phyloP scores from a whole-genome alignment of 371 early-diverging fungal species.

The Conidiobolus incongruus region DNA sequence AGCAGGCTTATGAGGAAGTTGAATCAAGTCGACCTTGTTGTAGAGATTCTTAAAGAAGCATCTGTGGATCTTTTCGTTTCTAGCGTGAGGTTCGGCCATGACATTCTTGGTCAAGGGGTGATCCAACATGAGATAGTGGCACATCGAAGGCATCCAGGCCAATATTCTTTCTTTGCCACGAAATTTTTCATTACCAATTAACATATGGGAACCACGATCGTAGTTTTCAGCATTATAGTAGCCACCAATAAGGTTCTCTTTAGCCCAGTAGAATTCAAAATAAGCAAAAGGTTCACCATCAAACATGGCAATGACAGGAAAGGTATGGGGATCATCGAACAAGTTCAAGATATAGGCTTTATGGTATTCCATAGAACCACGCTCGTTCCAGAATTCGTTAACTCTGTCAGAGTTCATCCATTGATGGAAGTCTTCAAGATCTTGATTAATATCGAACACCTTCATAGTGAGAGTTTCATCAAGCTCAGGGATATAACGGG shows the following conservation, averaged over 20 bases:
- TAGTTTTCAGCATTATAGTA: conserved; percentile 1
- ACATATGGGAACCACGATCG: conserved; percentile 8
- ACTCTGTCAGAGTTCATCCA: conserved; percentile 10
- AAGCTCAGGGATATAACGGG: conserved; percentile 1
- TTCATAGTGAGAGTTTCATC: neutral
- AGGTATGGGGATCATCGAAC: neutral
- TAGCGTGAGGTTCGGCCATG: conserved; percentile 6
- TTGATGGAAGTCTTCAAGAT: conserved; percentile 1
- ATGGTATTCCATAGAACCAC: conserved; percentile 5
- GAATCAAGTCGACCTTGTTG: neutral
- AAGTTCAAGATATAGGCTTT: conserved; percentile 2
- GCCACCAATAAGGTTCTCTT: conserved; percentile 2
- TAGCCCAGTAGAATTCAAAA: conserved; percentile 9
- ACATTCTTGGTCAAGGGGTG: conserved; percentile 3
- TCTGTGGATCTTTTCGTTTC: conserved; percentile 6
- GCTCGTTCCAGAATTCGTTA: conserved; percentile 8
- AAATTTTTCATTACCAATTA: conserved; percentile 7
- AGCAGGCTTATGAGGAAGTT: neutral
- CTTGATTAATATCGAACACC: neutral
- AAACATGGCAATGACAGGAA: conserved; percentile 7
- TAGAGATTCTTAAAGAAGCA: conserved; percentile 1
- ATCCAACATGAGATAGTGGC: conserved; percentile 1
- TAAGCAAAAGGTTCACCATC: conserved; percentile 8
- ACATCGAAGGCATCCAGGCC: conserved; percentile 5
- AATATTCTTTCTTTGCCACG: conserved; percentile 5